These are phyloP conservation scores for Neobulgaria alba DNA, from an alignment of 2,329 filamentous ascomycete species.

Conservation along the genomic window DNA sequence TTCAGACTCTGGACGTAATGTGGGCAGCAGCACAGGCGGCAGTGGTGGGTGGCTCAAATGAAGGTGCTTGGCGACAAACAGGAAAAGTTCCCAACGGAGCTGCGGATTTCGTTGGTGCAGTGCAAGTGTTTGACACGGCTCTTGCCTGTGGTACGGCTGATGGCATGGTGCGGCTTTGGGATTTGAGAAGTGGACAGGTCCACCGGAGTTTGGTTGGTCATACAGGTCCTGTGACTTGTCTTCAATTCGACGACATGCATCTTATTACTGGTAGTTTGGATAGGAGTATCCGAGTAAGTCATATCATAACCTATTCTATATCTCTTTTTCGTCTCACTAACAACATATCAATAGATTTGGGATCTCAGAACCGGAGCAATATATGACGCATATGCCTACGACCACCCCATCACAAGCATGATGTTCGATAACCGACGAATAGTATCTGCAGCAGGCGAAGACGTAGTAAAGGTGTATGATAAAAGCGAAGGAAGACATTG, in stretches of 20 bases:
- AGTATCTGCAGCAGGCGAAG: conserved; percentile 80
- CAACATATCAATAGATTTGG: conserved; percentile 77
- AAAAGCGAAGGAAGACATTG: conserved; percentile 93
- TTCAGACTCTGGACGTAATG: conserved; percentile 94
- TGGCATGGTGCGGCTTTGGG: conserved; percentile 94
- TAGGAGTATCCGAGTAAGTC: conserved; percentile 82
- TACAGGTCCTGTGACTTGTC: conserved; percentile 83
- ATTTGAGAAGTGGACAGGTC: conserved; percentile 93
- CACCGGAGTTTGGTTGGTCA: conserved; percentile 92
- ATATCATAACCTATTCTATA: not conserved
- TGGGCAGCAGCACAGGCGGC: conserved; percentile 93
- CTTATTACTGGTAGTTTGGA: conserved; percentile 89
- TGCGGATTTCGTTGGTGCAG: conserved; percentile 86
- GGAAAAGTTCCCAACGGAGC: conserved; percentile 55
- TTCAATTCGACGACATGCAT: conserved; percentile 95
- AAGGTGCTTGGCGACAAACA: conserved; percentile 62
- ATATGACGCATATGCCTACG: conserved; percentile 92
- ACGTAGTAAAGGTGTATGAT: conserved; percentile 96
- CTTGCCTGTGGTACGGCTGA: conserved; percentile 94
- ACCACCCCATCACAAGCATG: conserved; percentile 86
- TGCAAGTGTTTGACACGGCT: conserved; percentile 94
- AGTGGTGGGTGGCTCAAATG: conserved; percentile 53
- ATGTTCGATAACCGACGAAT: conserved; percentile 93
- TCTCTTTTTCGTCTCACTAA: conserved; percentile 23
- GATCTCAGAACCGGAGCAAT: conserved; percentile 94